Evolutionary conservation across 148 eudicot species (phyloP), one percentile per base, ranked within the genome.

Genomic region (Spergularia bocconei): DNA sequence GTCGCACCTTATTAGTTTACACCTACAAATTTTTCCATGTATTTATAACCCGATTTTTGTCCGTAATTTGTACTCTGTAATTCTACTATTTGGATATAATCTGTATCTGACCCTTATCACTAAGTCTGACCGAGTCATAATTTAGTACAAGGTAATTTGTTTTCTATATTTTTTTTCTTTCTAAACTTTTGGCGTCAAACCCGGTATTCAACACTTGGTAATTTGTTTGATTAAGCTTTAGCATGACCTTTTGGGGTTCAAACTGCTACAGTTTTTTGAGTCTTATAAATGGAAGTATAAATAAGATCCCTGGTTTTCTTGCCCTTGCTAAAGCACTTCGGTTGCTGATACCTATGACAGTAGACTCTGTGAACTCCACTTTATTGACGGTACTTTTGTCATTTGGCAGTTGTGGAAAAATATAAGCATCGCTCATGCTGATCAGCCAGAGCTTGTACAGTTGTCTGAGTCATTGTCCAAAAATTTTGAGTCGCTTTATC

Each of bases 331-430:
- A 19, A 15, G 21, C 36, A 19, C 41, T 57, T 41, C 13, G 36
- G 64, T 71, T 17, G 20, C 48, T 21, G 23, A 14, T 15, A 39
- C 19, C 48, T 3, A 12, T 36, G 25, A 50, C 57, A 57, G 13
- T 62, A 25, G 54, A 56, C 4, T 33, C 20, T 7, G 38, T 13
- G 21, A 23, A 17, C 8, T 66, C 48, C 53, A 65, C 60, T 20
- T 74, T 70, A 78, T 76, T 81, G 48, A 87, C 69, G 55, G 73
- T 48, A 39, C 25, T 69, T 77, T 50, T 38, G 44, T 67, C 71
- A 77, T 78, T 51, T 81, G 67, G 74, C 88, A 90, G 96, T 74
- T 90, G 19, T 90, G 92, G 90, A 86, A 72, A 66, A 86, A 85
- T 72, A 63, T 88, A 61, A 85, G 74, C 53, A 70, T 75, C 47